Conservation (phyloP, 768 basidiomycete species). For the Kwoniella sp. region DNA sequence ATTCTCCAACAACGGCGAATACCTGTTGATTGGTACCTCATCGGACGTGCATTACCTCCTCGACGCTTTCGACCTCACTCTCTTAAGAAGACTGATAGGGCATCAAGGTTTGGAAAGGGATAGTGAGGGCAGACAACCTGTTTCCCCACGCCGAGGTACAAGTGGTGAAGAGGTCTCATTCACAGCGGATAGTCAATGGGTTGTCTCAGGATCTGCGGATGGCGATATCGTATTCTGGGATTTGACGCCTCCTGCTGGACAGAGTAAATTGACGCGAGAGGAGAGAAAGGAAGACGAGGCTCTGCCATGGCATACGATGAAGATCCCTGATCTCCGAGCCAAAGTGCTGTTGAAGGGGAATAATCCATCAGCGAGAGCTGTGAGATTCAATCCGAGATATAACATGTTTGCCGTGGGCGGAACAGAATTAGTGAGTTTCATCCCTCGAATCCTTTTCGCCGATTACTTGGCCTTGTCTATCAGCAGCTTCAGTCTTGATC, state of each 20-base stretch:
- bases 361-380: slow-evolving; percentile 73
- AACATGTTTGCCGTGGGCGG: slow-evolving; percentile 69
- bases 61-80: slow-evolving; percentile 82
- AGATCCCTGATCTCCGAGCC: slow-evolving; percentile 56
- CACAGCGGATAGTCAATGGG: slow-evolving; percentile 91
- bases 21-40: slow-evolving; percentile 87
- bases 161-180: slow-evolving; percentile 93
- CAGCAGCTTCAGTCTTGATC: not conserved
- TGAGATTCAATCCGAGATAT: slow-evolving; percentile 83
- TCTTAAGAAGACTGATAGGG: slow-evolving; percentile 83
- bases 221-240: slow-evolving; percentile 90
- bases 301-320: slow-evolving; percentile 48
- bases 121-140: slow-evolving; percentile 57
- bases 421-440: slow-evolving; percentile 66
- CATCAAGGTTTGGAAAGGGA: slow-evolving; percentile 79
- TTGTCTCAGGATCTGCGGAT: slow-evolving; percentile 72
- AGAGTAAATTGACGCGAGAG: slow-evolving; percentile 12
- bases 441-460: not conserved
- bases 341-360: slow-evolving; percentile 63
- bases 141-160: slow-evolving; percentile 70
- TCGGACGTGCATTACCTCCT: slow-evolving; percentile 89
- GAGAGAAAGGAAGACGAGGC: slow-evolving; percentile 21
- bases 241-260: slow-evolving; percentile 58
- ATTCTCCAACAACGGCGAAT: slow-evolving; percentile 88
- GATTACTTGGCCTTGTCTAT: not conserved